Evolutionary conservation across 2,329 filamentous ascomycete genomes (phyloP).

Genomic region (Alternaria atra): DNA sequence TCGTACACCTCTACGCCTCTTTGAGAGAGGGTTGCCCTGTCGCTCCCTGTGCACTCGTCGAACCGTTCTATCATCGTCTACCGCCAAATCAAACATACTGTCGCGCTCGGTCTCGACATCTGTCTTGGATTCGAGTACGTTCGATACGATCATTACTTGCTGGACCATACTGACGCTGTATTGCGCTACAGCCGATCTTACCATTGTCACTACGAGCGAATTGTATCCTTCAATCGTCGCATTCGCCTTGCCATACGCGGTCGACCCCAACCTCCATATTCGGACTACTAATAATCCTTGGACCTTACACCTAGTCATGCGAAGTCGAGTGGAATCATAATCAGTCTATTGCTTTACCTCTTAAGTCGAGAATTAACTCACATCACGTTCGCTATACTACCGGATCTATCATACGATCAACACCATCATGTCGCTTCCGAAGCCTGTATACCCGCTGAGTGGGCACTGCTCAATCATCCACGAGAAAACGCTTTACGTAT

Average conservation of each 20-base stretch:
- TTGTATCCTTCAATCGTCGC: slow-evolving; percentile 6
- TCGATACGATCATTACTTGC: slow-evolving; percentile 19
- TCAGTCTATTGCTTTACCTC: slow-evolving; percentile 28
- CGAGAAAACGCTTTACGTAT: slow-evolving; percentile 85
- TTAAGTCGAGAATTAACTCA: slow-evolving; percentile 28
- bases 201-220: slow-evolving; percentile 4
- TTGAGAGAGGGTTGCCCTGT: slow-evolving; percentile 47
- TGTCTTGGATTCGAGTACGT: slow-evolving; percentile 36
- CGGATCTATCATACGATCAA: slow-evolving; percentile 17
- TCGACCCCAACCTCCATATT: background rate
- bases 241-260: slow-evolving; percentile 1
- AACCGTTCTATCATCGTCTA: slow-evolving; percentile 23
- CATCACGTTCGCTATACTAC: slow-evolving; percentile 27
- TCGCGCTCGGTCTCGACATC: slow-evolving; percentile 22
- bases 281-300: slow-evolving; percentile 1
- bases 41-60: slow-evolving; percentile 30
- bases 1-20: slow-evolving; percentile 36
- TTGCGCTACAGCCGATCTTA: slow-evolving; percentile 22
- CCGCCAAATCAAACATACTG: slow-evolving; percentile 20
- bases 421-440: slow-evolving; percentile 72
- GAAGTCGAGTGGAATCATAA: slow-evolving; percentile 33
- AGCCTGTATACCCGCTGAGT: slow-evolving; percentile 74
- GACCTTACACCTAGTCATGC: slow-evolving; percentile 41
- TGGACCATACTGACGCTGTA: slow-evolving; percentile 29
- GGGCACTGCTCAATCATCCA: slow-evolving; percentile 84